Evolutionary conservation across 2,329 filamentous ascomycete species (phyloP).

Genomic region (Paraphaeosphaeria sporulosa): DNA sequence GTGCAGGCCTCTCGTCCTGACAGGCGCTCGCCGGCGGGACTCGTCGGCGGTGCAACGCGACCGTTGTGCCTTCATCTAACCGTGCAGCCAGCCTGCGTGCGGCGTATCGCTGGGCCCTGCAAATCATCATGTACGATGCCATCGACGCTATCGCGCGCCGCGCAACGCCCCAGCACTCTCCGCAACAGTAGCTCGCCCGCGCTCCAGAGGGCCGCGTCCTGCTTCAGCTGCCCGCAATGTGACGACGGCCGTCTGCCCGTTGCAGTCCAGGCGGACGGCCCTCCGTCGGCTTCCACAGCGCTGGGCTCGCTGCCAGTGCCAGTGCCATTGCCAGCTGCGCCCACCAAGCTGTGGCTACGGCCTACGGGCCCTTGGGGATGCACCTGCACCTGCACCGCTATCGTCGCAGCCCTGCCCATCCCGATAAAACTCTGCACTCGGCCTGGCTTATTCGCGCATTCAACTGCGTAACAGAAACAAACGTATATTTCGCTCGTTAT

Average conservation of each 20-base stretch:
- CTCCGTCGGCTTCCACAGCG: background rate
- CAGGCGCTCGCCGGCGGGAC: background rate
- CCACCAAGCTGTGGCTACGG: background rate
- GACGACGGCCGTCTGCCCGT: slow-evolving; percentile 10
- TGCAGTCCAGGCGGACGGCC: slow-evolving; percentile 15
- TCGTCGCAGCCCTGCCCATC: slow-evolving; percentile 20
- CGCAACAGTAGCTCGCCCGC: background rate
- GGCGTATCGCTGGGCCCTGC: slow-evolving; percentile 24
- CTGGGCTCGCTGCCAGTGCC: background rate
- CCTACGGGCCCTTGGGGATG: too few species aligned
- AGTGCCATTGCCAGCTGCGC: background rate
- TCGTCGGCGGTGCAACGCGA: background rate
- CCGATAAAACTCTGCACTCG: slow-evolving; percentile 25
- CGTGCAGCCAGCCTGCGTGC: slow-evolving; percentile 23
- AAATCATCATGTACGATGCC: slow-evolving; percentile 26
- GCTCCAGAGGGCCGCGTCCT: too few species aligned
- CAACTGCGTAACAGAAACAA: slow-evolving; percentile 33
- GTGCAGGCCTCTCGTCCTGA: too few species aligned
- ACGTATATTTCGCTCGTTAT: background rate
- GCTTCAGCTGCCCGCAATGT: slow-evolving; percentile 1
- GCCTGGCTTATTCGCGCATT: slow-evolving; percentile 25
- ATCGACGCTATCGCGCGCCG: slow-evolving; percentile 5
- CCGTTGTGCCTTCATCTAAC: slow-evolving; percentile 40
- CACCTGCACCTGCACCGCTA: slow-evolving; percentile 19
- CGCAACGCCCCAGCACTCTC: slow-evolving; percentile 24